phyloP scores from a whole-genome alignment of 2,329 filamentous ascomycete genomes.

The Fusarium sp. region DNA sequence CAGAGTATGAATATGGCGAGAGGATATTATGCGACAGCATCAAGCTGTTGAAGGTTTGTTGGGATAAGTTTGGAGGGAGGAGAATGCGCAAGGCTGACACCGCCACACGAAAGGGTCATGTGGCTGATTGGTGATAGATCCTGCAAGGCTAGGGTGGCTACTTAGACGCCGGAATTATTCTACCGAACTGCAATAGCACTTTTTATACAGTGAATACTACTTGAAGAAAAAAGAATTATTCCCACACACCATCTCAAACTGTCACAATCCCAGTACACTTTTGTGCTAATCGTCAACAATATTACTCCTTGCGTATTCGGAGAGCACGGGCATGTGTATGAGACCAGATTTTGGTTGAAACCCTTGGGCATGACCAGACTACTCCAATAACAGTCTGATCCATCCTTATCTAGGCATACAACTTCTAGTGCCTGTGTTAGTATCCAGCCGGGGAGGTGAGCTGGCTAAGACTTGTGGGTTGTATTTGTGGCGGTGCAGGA shows the following conservation, averaged over 20 bases:
- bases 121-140: conserved; percentile 31
- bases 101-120: conserved; percentile 29
- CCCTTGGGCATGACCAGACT: no score
- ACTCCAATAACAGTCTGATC: no score
- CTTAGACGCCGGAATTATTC: background rate
- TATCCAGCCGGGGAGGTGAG: background rate
- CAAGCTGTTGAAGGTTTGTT: conserved; percentile 21
- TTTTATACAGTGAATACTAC: background rate
- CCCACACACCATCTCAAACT: no score
- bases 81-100: conserved; percentile 30
- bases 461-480: background rate
- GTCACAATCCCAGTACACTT: no score
- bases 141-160: conserved; percentile 5
- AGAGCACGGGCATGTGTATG: no score
- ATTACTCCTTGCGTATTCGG: no score
- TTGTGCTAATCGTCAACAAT: no score
- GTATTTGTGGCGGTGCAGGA: background rate
- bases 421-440: background rate
- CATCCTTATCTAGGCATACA: background rate
- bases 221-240: background rate
- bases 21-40: conserved; percentile 6
- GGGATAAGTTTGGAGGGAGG: conserved; percentile 20
- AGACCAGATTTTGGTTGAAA: no score
- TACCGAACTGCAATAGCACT: background rate
- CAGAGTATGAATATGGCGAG: background rate